Evolutionary conservation across 2,329 filamentous ascomycete species (phyloP).

Genomic region (Aureobasidium sp.): DNA sequence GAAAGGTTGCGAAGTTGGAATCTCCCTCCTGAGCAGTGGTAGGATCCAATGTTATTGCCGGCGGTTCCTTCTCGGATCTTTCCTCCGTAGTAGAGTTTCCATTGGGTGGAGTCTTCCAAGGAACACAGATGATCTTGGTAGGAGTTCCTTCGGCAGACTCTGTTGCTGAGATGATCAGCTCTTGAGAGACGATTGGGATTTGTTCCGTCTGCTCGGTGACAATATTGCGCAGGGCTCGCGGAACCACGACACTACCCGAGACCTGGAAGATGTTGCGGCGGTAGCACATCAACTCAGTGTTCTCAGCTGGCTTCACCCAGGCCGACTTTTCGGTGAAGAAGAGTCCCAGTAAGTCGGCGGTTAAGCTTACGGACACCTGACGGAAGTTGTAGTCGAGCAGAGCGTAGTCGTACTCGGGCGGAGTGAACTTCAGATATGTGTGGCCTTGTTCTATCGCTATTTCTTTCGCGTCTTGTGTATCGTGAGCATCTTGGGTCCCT

Average conservation of each 20-base stretch:
- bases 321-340: constrained; percentile 80
- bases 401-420: constrained; percentile 44
- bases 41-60: constrained; percentile 65
- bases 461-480: constrained; percentile 41
- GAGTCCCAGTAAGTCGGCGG: constrained; percentile 77
- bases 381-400: constrained; percentile 59
- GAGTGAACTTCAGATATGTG: constrained; percentile 44
- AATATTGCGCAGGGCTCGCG: constrained; percentile 68
- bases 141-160: constrained; percentile 90
- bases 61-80: constrained; percentile 76
- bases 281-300: constrained; percentile 86
- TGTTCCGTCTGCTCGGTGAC: constrained; percentile 78
- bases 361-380: constrained; percentile 56
- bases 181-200: constrained; percentile 71
- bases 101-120: constrained; percentile 91
- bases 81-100: constrained; percentile 53
- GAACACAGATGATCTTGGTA: constrained; percentile 91
- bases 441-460: constrained; percentile 57
- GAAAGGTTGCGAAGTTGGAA: constrained; percentile 80
- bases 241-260: constrained; percentile 77
- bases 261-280: constrained; percentile 94
- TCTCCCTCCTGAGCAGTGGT: constrained; percentile 61
- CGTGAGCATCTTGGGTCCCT: constrained; percentile 27
- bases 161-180: constrained; percentile 83
- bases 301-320: constrained; percentile 50